Evolutionary conservation across 75 land plant genomes (phyloP).

Genomic region (Pinus albicaulis): DNA sequence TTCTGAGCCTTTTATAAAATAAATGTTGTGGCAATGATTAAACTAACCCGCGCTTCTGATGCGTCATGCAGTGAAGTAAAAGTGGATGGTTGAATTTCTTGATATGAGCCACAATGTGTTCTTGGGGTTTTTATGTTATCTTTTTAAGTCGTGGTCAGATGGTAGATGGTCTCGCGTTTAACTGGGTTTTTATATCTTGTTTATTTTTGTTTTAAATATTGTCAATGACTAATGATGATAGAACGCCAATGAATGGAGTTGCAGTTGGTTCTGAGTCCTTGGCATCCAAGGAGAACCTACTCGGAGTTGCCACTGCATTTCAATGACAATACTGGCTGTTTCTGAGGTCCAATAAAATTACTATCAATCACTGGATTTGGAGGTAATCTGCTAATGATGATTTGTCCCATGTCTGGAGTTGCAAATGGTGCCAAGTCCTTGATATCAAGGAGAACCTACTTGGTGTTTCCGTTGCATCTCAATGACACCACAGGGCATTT

Average conservation of each 20-base stretch:
- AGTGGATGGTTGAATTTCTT: conserved; percentile 11
- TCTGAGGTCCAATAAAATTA: neutral
- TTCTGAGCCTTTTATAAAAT: neutral
- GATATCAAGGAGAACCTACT: neutral
- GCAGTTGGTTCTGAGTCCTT: conserved; percentile 7
- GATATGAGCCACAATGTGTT: neutral
- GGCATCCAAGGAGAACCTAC: conserved; percentile 8
- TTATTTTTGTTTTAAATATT: neutral
- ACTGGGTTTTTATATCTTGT: too few relatives aligned
- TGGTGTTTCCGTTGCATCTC: neutral
- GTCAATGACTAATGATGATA: neutral
- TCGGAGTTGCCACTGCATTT: conserved; percentile 8
- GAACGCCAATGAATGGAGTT: neutral
- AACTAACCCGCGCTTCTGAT: conserved; percentile 1
- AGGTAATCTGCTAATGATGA: neutral
- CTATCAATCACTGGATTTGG: too few relatives aligned
- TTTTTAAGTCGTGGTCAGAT: too few relatives aligned
- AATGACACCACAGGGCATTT: neutral
- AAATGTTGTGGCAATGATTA: neutral
- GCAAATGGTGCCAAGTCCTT: conserved; percentile 2
- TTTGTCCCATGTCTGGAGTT: neutral
- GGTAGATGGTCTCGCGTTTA: too few relatives aligned
- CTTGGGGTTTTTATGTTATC: too few relatives aligned
- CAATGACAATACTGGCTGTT: neutral
- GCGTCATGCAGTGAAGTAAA: neutral